Evolutionary conservation across 2,329 filamentous ascomycete species (phyloP).

Genomic region (Corinectria fuckeliana): DNA sequence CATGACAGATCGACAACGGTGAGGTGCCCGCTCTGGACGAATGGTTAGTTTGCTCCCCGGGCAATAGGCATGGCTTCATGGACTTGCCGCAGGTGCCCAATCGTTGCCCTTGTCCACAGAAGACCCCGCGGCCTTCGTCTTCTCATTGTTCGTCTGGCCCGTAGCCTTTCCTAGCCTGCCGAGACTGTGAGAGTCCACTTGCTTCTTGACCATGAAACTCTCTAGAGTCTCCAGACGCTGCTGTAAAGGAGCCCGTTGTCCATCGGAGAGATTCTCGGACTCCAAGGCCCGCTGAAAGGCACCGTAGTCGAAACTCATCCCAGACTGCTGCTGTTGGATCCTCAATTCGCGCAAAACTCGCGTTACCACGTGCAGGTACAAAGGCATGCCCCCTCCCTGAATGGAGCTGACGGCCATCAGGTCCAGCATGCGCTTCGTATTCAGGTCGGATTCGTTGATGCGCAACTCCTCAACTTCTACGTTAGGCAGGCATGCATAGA

Average conservation of each 20-base stretch:
- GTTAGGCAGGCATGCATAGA: slow-evolving; percentile 51
- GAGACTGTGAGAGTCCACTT: slow-evolving; percentile 8
- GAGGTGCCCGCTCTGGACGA: slow-evolving; percentile 40
- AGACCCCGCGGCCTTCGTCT: too few relatives aligned
- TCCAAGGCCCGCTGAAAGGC: slow-evolving; percentile 49
- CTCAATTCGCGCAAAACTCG: slow-evolving; percentile 65
- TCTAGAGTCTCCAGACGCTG: slow-evolving; percentile 55
- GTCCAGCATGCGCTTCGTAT: slow-evolving; percentile 63
- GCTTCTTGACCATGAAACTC: slow-evolving; percentile 46
- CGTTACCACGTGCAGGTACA: slow-evolving; percentile 64
- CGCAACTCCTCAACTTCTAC: slow-evolving; percentile 58
- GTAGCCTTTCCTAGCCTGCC: neutral
- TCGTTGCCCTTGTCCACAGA: slow-evolving; percentile 10
- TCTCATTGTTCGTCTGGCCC: neutral
- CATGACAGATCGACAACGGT: slow-evolving; percentile 72
- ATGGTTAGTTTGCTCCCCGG: neutral
- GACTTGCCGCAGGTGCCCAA: slow-evolving; percentile 31
- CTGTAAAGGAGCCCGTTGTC: slow-evolving; percentile 60
- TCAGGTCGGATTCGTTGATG: slow-evolving; percentile 59
- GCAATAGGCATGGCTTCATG: neutral
- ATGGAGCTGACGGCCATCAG: slow-evolving; percentile 60
- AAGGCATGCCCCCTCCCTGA: slow-evolving; percentile 50
- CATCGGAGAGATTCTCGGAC: slow-evolving; percentile 48
- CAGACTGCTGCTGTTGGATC: slow-evolving; percentile 48
- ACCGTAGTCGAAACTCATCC: slow-evolving; percentile 55